phyloP scores from a whole-genome alignment of 202 grass and related monocot genomes.

The Brachypodium distachyon region DNA sequence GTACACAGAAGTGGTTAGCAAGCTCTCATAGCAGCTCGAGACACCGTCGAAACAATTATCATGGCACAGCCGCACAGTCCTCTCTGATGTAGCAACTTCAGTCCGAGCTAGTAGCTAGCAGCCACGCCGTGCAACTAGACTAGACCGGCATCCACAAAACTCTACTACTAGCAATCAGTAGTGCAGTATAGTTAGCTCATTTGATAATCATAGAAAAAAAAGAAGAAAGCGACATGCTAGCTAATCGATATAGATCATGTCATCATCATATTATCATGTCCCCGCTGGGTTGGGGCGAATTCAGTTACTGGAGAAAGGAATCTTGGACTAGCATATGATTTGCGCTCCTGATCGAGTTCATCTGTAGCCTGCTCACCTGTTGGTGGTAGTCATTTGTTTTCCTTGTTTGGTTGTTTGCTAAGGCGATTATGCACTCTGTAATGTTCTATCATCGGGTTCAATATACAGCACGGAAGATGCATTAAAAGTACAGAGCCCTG shows the following conservation, averaged over 20 bases:
- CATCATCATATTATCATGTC: conserved; percentile 4
- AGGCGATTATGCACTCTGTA: background rate
- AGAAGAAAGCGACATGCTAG: background rate
- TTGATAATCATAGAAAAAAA: background rate
- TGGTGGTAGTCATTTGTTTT: background rate
- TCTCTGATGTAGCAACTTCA: background rate
- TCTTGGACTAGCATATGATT: background rate
- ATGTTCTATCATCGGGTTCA: background rate
- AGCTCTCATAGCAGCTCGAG: background rate
- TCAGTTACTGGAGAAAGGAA: background rate
- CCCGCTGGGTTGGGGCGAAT: background rate
- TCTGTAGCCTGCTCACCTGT: too few relatives aligned
- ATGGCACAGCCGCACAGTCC: background rate
- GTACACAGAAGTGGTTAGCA: conserved; percentile 1
- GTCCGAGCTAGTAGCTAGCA: background rate
- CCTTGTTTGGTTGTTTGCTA: background rate
- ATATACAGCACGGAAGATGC: background rate
- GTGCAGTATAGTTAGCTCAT: background rate
- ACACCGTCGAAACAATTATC: background rate
- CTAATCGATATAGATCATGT: background rate
- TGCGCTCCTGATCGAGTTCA: too few relatives aligned
- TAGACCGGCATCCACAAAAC: background rate
- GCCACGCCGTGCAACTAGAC: background rate
- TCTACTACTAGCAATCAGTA: background rate
- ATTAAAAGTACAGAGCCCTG: background rate